A percentile compares a stretch with the other conserved stretches of the same genome.
These are phyloP conservation scores for Yarrowia yakushimensis DNA, from an alignment of 805 yeast species.

Conservation along the genomic window DNA sequence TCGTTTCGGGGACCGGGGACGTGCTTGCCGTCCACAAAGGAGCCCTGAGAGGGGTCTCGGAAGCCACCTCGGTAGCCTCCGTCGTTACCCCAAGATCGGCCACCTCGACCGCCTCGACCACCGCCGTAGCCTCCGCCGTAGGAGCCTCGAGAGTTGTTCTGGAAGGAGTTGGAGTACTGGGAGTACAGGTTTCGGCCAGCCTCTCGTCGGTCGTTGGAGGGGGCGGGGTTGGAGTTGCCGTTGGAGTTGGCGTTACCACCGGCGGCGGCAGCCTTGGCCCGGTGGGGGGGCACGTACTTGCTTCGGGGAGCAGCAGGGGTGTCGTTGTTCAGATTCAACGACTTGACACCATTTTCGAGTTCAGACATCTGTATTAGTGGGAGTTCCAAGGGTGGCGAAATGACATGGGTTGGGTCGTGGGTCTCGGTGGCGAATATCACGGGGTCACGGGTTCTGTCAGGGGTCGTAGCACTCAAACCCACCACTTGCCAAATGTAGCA, in stretches of 20 bases:
- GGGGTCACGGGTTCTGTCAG: no score
- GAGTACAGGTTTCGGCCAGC: constrained; percentile 28
- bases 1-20: constrained; percentile 72
- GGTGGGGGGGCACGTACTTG: constrained; percentile 26
- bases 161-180: constrained; percentile 31
- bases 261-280: constrained; percentile 24
- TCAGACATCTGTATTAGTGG: constrained; percentile 25
- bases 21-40: constrained; percentile 84
- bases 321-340: constrained; percentile 26
- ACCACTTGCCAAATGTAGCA: not conserved
- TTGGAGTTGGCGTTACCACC: not conserved
- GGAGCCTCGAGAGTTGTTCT: constrained; percentile 32
- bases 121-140: constrained; percentile 37
- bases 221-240: not conserved
- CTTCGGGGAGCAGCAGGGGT: constrained; percentile 19
- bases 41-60: constrained; percentile 60
- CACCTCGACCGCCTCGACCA: constrained; percentile 36
- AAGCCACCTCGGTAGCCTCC: constrained; percentile 37
- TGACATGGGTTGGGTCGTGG: not conserved
- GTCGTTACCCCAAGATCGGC: constrained; percentile 33
- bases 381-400: not conserved
- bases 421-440: not conserved
- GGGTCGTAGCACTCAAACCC: not conserved
- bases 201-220: constrained; percentile 14
- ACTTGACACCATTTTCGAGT: constrained; percentile 23